Base-by-base conservation (phyloP, 768 basidiomycete genomes). In the Leucogyrophana mollusca region DNA sequence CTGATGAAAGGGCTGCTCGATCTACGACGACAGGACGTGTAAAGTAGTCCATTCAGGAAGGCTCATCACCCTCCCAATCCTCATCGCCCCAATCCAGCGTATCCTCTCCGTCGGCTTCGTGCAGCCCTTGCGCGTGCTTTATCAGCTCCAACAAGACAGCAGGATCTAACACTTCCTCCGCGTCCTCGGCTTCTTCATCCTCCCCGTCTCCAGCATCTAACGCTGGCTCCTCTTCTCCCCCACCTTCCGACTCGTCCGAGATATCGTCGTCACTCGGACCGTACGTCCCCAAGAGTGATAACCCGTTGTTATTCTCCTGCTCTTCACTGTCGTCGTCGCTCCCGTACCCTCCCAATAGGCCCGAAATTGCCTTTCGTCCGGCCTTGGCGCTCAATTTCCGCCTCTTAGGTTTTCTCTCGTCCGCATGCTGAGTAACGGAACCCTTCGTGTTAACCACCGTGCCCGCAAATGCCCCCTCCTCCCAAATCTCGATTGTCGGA, bases 1-100 rank as follows among this genome's bases (percentile, higher is more conserved):
- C 72, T 90, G 36, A 90, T 93, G 87, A 91, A 90, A 55, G 90
- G 90, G 8, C 62, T 90, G 45, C 68, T 92, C 36, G 90, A 91
- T 62, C 72, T 92, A 46, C 76, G 84, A 49, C 75, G 87, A 54
- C 82, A 86, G 56, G 88, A 90, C 52, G 70, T 82, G 51, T 90
- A 60, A 65, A 20, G 7, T 42, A 9, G 21, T 6, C 22, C 9
- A 21, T 37, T 24, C 25, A 65, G 34, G 25, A 30, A 30, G 27
- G 27, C 13, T 30, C 38, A 18, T 58, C 56, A 7, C 41, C 30
- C 27, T 65, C 55, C 54, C 56, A 66, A 18, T 60, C 56, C 6
- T 30, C 13, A 22, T 66, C 63, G 13, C 55, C 65, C 64, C 64
- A 67, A 21, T 65, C 62, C 32, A 65, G 46, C 16, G 43, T 14